Evolutionary conservation across 495 filamentous ascomycete species (phyloP).

Genomic region (Penicillium chermesinum): DNA sequence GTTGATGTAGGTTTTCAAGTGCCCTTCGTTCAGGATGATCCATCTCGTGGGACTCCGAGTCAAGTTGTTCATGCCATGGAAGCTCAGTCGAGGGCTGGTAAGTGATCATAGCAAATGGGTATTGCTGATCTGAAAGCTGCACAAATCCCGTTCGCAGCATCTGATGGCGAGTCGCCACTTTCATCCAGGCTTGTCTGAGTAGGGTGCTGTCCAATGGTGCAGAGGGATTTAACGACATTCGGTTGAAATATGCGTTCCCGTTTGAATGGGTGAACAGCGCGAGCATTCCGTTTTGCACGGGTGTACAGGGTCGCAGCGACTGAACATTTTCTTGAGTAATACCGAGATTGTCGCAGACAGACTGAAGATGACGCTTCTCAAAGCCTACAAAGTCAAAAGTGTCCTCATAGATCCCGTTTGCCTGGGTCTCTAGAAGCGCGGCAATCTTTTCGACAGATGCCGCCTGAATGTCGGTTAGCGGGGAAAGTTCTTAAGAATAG

Average conservation of each 20-base stretch:
- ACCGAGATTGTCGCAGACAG: conserved; percentile 29
- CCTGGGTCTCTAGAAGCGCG: conserved; percentile 13
- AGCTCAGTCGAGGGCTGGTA: conserved; percentile 33
- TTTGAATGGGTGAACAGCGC: conserved; percentile 65
- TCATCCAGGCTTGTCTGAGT: conserved; percentile 56
- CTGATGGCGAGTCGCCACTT: conserved; percentile 49
- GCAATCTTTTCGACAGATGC: conserved; percentile 26
- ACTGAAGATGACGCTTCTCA: conserved; percentile 51
- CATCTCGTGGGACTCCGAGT: conserved; percentile 14
- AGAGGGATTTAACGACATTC: conserved; percentile 57
- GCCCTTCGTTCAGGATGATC: conserved; percentile 14
- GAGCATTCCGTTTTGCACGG: conserved; percentile 79
- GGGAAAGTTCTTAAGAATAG: conserved; percentile 56
- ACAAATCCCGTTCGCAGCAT: conserved; percentile 74
- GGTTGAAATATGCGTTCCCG: conserved; percentile 71
- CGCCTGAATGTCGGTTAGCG: conserved; percentile 49
- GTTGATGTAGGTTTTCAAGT: conserved; percentile 36
- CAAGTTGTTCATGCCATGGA: conserved; percentile 37
- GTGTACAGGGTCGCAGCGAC: conserved; percentile 44
- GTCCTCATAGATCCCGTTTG: conserved; percentile 9
- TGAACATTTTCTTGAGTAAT: conserved; percentile 18
- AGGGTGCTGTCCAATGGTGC: conserved; percentile 41
- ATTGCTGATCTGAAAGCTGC: conserved; percentile 35
- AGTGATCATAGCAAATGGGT: conserved; percentile 64
- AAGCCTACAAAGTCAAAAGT: conserved; percentile 31